A percentile compares a stretch with the other conserved stretches of the same genome.
Evolutionary conservation across 148 eudicot genomes (phyloP).

Genomic region (Vaccinium myrtillus): DNA sequence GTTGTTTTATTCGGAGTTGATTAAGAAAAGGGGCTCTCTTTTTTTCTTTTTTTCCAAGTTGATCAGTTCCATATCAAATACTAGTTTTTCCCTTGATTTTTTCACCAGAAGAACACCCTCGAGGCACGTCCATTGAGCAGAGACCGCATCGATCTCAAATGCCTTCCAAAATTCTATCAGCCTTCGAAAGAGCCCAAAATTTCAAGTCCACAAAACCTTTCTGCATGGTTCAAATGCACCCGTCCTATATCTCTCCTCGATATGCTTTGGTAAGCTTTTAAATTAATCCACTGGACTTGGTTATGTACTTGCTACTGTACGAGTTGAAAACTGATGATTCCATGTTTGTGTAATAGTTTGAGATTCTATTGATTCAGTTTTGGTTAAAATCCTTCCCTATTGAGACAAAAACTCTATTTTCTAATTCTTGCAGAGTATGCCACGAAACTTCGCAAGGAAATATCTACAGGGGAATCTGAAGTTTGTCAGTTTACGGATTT

Average conservation of each 20-base stretch:
- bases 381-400: not conserved
- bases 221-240: slow-evolving; percentile 18
- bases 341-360: not conserved
- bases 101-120: not conserved
- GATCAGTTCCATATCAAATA: too few species aligned
- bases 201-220: slow-evolving; percentile 25
- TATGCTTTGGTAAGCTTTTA: slow-evolving; percentile 23
- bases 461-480: not conserved
- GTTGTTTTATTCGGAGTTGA: not conserved
- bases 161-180: not conserved
- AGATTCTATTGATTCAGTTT: not conserved
- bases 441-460: not conserved
- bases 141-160: not conserved
- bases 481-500: not conserved
- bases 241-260: not conserved
- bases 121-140: not conserved
- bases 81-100: not conserved
- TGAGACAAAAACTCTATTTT: not conserved
- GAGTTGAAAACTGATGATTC: not conserved
- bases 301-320: not conserved
- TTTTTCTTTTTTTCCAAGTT: too few species aligned
- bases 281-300: not conserved
- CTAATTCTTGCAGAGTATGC: slow-evolving; percentile 13
- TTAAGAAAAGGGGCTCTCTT: too few species aligned
- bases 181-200: slow-evolving; percentile 20